phyloP scores from a whole-genome alignment of 2,329 filamentous ascomycete genomes.

The Exophiala alcalophila region DNA sequence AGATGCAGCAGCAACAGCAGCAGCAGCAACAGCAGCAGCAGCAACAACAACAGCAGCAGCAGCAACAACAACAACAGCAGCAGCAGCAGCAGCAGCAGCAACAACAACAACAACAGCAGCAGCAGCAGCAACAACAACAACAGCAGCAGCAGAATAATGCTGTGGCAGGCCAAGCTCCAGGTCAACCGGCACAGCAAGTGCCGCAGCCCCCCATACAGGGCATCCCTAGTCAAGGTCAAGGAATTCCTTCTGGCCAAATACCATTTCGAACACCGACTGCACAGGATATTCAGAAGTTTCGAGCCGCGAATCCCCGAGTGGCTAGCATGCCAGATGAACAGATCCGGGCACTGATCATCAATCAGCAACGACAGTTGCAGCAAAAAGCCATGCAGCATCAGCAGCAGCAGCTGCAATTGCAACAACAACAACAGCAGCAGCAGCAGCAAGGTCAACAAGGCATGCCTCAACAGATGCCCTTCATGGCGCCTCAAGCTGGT shows the following conservation, averaged over 20 bases:
- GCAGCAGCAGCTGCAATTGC: slow-evolving; percentile 17
- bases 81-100: slow-evolving; percentile 28
- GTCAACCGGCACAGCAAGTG: slow-evolving; percentile 15
- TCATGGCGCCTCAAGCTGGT: slow-evolving; percentile 17
- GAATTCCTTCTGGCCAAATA: slow-evolving; percentile 11
- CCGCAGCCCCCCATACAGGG: slow-evolving; percentile 16
- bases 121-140: slow-evolving; percentile 7
- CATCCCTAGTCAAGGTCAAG: slow-evolving; percentile 8
- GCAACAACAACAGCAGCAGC: slow-evolving; percentile 30
- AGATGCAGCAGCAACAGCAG: slow-evolving; percentile 16
- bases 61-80: slow-evolving; percentile 34
- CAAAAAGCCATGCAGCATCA: slow-evolving; percentile 23
- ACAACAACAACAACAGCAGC: no score
- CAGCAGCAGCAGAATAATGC: slow-evolving; percentile 18
- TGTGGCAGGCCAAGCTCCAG: slow-evolving; percentile 9
- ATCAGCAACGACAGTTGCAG: slow-evolving; percentile 21
- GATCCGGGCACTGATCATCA: slow-evolving; percentile 24
- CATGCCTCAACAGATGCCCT: slow-evolving; percentile 17
- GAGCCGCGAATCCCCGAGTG: slow-evolving; percentile 22
- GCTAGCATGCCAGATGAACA: slow-evolving; percentile 22
- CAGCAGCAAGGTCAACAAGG: slow-evolving; percentile 24
- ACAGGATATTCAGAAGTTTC: slow-evolving; percentile 22
- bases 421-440: slow-evolving; percentile 20
- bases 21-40: slow-evolving; percentile 31
- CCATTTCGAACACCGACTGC: slow-evolving; percentile 15